Conservation (phyloP, 352 stramenopile species). For the Phytophthora agathidicida region DNA sequence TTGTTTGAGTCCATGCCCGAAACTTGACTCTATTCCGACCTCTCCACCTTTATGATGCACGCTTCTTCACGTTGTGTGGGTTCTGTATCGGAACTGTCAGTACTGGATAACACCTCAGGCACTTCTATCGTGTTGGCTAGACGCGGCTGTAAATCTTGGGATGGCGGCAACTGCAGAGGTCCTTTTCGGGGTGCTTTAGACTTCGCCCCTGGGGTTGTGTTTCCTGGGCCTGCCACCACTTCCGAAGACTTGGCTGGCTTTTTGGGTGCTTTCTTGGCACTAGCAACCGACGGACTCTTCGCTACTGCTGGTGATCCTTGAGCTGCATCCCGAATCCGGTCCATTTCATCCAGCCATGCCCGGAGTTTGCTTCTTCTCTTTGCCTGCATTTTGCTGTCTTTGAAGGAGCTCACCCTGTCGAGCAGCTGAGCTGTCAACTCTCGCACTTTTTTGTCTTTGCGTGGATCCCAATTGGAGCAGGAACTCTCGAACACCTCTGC, state of each 20-base stretch:
- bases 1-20: no score
- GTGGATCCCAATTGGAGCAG: conserved; percentile 6
- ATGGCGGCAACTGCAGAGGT: background rate
- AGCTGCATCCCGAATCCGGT: background rate
- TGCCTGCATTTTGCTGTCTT: conserved; percentile 4
- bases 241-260: background rate
- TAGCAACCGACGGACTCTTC: background rate
- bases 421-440: conserved; percentile 9
- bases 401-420: background rate
- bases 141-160: background rate
- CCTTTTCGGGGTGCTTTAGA: background rate
- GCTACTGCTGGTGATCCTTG: background rate
- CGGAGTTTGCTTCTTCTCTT: conserved; percentile 11
- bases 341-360: conserved; percentile 10
- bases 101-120: background rate
- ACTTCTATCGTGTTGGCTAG: background rate
- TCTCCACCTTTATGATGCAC: background rate
- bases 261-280: background rate
- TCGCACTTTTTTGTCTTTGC: conserved; percentile 3
- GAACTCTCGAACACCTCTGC: conserved; percentile 7
- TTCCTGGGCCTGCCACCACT: background rate
- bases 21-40: no score
- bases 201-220: background rate
- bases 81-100: background rate
- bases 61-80: background rate